Conservation (phyloP, 1,284 basidiomycete genomes). For the Acaromyces ingoldii region DNA sequence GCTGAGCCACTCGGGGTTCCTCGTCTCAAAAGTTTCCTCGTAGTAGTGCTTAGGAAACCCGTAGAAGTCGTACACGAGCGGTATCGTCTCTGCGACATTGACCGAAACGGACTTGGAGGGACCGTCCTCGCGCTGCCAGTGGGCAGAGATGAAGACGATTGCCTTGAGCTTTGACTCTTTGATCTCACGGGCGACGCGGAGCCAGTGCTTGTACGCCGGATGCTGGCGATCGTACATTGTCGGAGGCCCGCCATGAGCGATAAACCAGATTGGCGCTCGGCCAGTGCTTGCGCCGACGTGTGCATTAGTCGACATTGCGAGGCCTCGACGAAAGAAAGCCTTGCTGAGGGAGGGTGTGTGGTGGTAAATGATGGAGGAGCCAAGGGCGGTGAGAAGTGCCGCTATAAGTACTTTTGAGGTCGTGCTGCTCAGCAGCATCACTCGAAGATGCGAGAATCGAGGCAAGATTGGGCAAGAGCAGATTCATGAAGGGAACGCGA, state of each 20-base stretch:
- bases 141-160: constrained; percentile 54
- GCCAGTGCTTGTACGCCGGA: constrained; percentile 53
- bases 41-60: constrained; percentile 54
- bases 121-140: constrained; percentile 54
- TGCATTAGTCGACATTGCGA: too few relatives aligned
- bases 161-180: constrained; percentile 45
- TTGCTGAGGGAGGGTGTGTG: too few relatives aligned
- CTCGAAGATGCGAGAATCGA: too few relatives aligned
- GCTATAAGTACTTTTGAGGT: too few relatives aligned
- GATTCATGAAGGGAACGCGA: too few relatives aligned
- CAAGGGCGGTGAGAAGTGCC: too few relatives aligned
- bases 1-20: constrained; percentile 33
- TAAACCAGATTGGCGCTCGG: constrained; percentile 30
- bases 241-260: constrained; percentile 51
- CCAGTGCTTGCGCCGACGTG: too few relatives aligned
- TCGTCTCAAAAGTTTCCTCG: constrained; percentile 47
- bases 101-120: constrained; percentile 10
- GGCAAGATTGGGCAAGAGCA: too few relatives aligned
- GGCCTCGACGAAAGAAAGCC: too few relatives aligned
- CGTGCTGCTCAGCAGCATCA: too few relatives aligned
- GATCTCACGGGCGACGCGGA: constrained; percentile 49
- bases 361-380: too few relatives aligned
- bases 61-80: constrained; percentile 56
- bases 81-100: constrained; percentile 49
- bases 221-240: constrained; percentile 52